A percentile compares a stretch with the other conserved stretches of the same genome.
phyloP scores from a whole-genome alignment of 2,329 filamentous ascomycete genomes.

The Dactylonectria estremocensis region DNA sequence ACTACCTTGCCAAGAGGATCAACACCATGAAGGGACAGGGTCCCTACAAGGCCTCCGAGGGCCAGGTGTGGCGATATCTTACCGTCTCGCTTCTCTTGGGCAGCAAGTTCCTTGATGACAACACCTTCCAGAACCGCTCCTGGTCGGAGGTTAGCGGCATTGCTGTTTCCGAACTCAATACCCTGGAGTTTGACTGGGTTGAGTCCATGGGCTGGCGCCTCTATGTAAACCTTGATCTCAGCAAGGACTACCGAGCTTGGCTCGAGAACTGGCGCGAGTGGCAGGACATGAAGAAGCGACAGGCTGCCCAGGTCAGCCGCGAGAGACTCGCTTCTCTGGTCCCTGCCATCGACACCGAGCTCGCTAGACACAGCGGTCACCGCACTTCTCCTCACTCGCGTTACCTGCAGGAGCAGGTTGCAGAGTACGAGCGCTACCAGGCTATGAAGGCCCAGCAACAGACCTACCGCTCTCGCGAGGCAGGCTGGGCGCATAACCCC shows the following conservation, averaged over 20 bases:
- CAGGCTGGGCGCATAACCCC: conserved; percentile 62
- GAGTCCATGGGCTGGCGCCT: conserved; percentile 86
- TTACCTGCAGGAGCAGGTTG: conserved; percentile 70
- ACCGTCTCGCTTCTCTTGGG: conserved; percentile 88
- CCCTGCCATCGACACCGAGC: conserved; percentile 62
- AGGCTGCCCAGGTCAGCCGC: conserved; percentile 63
- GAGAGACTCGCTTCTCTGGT: conserved; percentile 66
- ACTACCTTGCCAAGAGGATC: conserved; percentile 89
- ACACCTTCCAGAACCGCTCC: conserved; percentile 97
- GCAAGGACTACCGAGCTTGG: conserved; percentile 79
- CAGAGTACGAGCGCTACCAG: conserved; percentile 67
- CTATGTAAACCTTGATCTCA: conserved; percentile 86
- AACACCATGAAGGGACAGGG: conserved; percentile 75
- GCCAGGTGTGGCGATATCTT: conserved; percentile 88
- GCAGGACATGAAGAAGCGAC: conserved; percentile 69
- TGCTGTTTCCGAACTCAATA: conserved; percentile 85
- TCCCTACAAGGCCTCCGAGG: conserved; percentile 72
- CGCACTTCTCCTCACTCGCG: conserved; percentile 57
- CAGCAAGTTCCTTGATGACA: conserved; percentile 97
- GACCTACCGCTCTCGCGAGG: conserved; percentile 62
- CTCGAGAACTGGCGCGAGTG: conserved; percentile 73
- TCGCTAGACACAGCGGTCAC: conserved; percentile 57
- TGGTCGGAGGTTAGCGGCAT: conserved; percentile 98
- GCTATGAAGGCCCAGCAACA: conserved; percentile 60
- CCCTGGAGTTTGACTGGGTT: conserved; percentile 90